Base-by-base conservation (phyloP, 108 stramenopile species). In the Discostella pseudostelligera region DNA sequence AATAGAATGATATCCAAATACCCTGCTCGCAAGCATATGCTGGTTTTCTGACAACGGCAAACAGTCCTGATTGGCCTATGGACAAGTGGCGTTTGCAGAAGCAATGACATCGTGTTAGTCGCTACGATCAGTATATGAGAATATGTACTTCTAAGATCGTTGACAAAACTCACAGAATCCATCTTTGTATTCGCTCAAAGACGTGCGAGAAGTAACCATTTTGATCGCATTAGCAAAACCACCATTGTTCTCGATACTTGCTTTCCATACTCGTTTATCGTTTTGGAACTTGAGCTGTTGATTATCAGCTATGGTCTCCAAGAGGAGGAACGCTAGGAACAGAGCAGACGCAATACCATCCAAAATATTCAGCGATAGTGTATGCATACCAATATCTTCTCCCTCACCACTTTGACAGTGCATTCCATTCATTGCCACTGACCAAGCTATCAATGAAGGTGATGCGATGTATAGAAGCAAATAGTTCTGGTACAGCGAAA, bases 41-140 rank as follows among this genome's bases (percentile, higher is more conserved):
- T n/a, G 89, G 89, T 56, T 91, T 91, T 12, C 91, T 81, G 40
- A 87, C 79, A 42, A 93, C 79, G 17, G 82, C 72, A 68, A 85
- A 93, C 0, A 89, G 57, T 14, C 87, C 84, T 1, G 75, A 74
- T 56, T 70, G 76, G 39, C 53, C 53, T 35, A 8, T 11, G 10
- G 14, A 43, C n/a, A 32, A 32, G 32, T 32, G 4, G 32, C 32
- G 32, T 32, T 3, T 32, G 32, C n/a, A n/a, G n/a, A n/a, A n/a
- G n/a, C 4, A 32, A 32, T 32, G 4, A 32, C 32, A 32, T 32
- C 4, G 32, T 5, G 32, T 32, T 32, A 32, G 5, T 3, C 32
- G 32, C 32, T 4, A 32, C 32, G n/a, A n/a, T n/a, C n/a, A n/a
- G n/a, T n/a, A n/a, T n/a, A n/a, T n/a, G n/a, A n/a, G n/a, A n/a